Evolutionary conservation across 768 basidiomycete species (phyloP).

Genomic region (Kwoniella shandongensis): DNA sequence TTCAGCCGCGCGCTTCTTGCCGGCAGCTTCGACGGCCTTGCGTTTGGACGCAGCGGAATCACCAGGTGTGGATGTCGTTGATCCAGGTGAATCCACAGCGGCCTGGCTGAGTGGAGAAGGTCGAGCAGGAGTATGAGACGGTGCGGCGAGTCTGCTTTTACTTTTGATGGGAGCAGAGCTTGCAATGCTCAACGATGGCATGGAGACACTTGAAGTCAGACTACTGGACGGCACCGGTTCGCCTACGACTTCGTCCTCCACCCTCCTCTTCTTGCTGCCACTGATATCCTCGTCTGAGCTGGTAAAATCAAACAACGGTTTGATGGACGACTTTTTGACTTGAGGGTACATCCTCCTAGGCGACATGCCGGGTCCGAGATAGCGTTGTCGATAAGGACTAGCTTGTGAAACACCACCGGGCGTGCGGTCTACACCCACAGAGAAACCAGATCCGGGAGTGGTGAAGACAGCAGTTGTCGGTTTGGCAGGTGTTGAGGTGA

Average conservation of each 20-base stretch:
- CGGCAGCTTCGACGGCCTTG: constrained; percentile 17
- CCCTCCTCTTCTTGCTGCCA: constrained; percentile 12
- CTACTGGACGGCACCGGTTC: neutral
- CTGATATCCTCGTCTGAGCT: neutral
- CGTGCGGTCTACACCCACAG: constrained; percentile 8
- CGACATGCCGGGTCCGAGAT: constrained; percentile 35
- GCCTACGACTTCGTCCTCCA: constrained; percentile 8
- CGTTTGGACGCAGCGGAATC: constrained; percentile 1
- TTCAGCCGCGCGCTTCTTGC: constrained; percentile 38
- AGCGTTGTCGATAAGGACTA: constrained; percentile 17
- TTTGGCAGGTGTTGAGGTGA: constrained; percentile 13
- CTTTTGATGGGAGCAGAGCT: neutral
- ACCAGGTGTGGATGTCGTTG: neutral
- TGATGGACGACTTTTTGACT: constrained; percentile 18
- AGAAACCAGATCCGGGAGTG: constrained; percentile 12
- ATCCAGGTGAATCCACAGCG: neutral
- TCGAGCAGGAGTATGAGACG: constrained; percentile 13
- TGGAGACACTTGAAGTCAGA: constrained; percentile 14
- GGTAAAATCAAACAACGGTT: constrained; percentile 24
- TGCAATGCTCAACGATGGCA: constrained; percentile 10
- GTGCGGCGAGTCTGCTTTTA: neutral
- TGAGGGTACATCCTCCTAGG: constrained; percentile 27
- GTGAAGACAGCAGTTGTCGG: neutral
- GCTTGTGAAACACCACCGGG: constrained; percentile 1
- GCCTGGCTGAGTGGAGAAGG: constrained; percentile 23